Evolutionary conservation across 805 yeast genomes (phyloP).

Genomic region (Pichia cephalocereana): DNA sequence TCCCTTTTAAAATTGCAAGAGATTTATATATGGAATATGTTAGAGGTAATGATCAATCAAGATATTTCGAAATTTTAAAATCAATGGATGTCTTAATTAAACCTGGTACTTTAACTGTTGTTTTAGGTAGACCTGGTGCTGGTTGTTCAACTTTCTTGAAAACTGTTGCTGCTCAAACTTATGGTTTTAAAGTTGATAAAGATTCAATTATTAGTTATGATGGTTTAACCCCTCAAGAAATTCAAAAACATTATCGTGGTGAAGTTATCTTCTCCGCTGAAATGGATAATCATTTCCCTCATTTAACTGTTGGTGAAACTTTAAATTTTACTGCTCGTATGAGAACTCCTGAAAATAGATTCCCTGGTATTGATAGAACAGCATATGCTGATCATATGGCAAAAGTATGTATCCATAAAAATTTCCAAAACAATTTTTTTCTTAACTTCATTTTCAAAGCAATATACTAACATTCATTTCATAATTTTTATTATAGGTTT

Average conservation of each 20-base stretch:
- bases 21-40: slow-evolving; percentile 19
- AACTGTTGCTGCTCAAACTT: slow-evolving; percentile 46
- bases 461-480: slow-evolving; percentile 5
- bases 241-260: slow-evolving; percentile 45
- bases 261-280: slow-evolving; percentile 65
- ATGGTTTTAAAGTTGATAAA: slow-evolving; percentile 43
- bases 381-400: slow-evolving; percentile 43
- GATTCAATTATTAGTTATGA: slow-evolving; percentile 41
- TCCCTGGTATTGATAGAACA: slow-evolving; percentile 42
- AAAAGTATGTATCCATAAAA: slow-evolving; percentile 25
- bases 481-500: slow-evolving; percentile 19
- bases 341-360: slow-evolving; percentile 52
- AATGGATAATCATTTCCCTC: slow-evolving; percentile 57
- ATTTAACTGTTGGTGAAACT: slow-evolving; percentile 56
- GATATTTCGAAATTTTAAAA: slow-evolving; percentile 37
- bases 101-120: slow-evolving; percentile 59
- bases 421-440: background rate
- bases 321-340: slow-evolving; percentile 50
- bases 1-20: slow-evolving; percentile 26
- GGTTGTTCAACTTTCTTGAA: slow-evolving; percentile 63
- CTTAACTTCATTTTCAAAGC: background rate
- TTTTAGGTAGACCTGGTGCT: slow-evolving; percentile 72
- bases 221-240: slow-evolving; percentile 43
- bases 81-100: slow-evolving; percentile 52
- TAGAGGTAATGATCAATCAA: slow-evolving; percentile 21